Percentiles rank a stretch among this genome's conserved stretches.
Evolutionary conservation across 2,329 filamentous ascomycete genomes (phyloP).

Genomic region (Trichoderma citrinoviride): DNA sequence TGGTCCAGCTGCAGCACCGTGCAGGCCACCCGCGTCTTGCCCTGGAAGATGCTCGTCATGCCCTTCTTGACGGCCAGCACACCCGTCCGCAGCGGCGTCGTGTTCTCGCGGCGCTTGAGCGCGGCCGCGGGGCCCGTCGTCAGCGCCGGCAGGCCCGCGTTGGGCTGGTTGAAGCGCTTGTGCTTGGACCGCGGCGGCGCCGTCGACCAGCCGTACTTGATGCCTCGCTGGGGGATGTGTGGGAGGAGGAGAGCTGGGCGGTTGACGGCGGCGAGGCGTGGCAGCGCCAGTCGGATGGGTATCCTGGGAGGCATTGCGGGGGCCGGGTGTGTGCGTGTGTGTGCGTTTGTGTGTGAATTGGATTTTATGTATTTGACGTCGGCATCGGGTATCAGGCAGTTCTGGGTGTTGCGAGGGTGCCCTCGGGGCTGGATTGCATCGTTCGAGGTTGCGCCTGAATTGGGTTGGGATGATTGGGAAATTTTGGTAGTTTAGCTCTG

Average conservation of each 20-base stretch:
- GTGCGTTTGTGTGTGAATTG: not conserved
- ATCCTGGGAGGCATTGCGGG: conserved; percentile 47
- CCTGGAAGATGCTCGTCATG: conserved; percentile 89
- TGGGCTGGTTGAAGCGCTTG: conserved; percentile 59
- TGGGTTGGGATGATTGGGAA: conserved; percentile 9
- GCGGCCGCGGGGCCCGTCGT: conserved; percentile 60
- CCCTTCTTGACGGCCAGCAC: conserved; percentile 88
- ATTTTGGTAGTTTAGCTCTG: conserved; percentile 24
- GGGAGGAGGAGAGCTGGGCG: conserved; percentile 41
- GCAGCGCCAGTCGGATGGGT: conserved; percentile 44
- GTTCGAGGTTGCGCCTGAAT: not conserved
- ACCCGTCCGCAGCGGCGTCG: conserved; percentile 69
- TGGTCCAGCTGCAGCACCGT: conserved; percentile 92
- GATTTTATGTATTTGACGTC: not conserved
- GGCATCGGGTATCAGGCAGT: too few relatives aligned
- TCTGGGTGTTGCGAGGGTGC: not conserved
- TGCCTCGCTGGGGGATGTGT: conserved; percentile 46
- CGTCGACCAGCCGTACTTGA: conserved; percentile 62
- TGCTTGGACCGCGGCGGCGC: conserved; percentile 51
- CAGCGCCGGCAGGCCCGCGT: conserved; percentile 54
- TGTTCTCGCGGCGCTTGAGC: conserved; percentile 55
- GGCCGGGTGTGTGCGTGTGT: not conserved
- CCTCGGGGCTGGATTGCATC: not conserved
- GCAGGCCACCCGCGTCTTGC: conserved; percentile 74
- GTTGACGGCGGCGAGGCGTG: conserved; percentile 36